Evolutionary conservation across 345 rosid species (phyloP).

Genomic region (Hypericum perforatum): DNA sequence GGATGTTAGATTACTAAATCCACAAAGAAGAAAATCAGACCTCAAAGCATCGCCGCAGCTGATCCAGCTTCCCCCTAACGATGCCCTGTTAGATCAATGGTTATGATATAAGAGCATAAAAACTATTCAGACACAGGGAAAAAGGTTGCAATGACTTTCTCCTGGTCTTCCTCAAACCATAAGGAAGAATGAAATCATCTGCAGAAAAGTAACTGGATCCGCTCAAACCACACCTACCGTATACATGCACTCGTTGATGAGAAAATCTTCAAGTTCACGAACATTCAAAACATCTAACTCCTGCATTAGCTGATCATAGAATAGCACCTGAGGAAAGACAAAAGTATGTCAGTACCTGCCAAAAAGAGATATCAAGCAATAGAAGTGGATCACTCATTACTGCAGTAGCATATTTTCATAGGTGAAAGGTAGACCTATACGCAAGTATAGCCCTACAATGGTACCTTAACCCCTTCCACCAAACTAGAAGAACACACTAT

Average conservation of each 20-base stretch:
- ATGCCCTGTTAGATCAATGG: constrained; percentile 6
- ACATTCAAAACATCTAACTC: constrained; percentile 16
- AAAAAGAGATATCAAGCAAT: background rate
- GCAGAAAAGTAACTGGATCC: background rate
- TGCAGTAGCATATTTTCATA: no score
- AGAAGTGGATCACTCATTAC: no score
- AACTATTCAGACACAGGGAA: no score
- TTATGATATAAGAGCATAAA: no score
- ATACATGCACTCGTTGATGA: constrained; percentile 14
- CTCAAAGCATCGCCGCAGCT: constrained; percentile 13
- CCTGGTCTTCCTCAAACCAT: background rate
- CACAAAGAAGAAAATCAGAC: constrained; percentile 1
- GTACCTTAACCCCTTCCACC: no score
- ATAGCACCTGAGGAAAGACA: constrained; percentile 11
- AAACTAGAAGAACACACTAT: no score
- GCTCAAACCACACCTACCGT: background rate
- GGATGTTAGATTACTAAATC: background rate
- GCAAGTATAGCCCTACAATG: no score
- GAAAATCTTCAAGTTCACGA: constrained; percentile 18
- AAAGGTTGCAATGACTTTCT: background rate
- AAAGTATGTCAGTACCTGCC: background rate
- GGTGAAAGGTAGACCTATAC: no score
- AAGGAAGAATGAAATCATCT: background rate
- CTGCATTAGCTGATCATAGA: constrained; percentile 9
- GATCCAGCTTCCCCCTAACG: constrained; percentile 16